Base-by-base conservation (phyloP, 768 basidiomycete genomes). In the Mycena floridula region DNA sequence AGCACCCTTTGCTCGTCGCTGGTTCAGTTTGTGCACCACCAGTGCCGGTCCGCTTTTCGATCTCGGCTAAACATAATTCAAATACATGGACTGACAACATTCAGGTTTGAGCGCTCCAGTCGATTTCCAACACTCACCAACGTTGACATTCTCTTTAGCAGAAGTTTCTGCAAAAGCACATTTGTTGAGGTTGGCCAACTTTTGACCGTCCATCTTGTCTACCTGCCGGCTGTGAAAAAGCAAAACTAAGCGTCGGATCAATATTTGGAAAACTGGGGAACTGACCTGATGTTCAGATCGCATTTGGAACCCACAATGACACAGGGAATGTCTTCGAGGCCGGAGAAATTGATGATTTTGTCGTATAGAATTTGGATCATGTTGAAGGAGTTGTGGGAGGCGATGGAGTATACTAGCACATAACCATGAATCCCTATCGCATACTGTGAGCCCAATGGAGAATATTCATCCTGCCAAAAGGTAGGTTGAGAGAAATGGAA, bases 371-470 rank as follows among this genome's bases (percentile, higher is more conserved):
- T 84, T 59, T 86, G 80, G 54, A 97, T 77, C 90, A 97, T 95
- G 55, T 97, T 85, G 72, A 96, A 97, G 6, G 89, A 92, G 57
- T 82, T 81, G 45, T 84, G 74, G 15, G 87, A 89, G 5, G 89
- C 77, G 64, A 98, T 91, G 3, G 89, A 89, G 69, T 97, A 99
- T 32, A 97, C 94, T 55, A 99, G 81, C 56, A 99, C 79, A 63
- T 89, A 99, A 58, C 95, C 95, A 58, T 99, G 94, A 56, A 95
- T 92, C 41, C 95, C 95, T 56, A 97, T 90, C 28, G 92, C 93
- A 59, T 97, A 89, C 62, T 94, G 91, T 22, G 89, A 76, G 52
- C 90, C 90, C 51, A 99, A 80, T 45, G 93, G 89, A 18, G 91
- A 88, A 69, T 89, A 97, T 64, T 99, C 95, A 59, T 98, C 95